Conservation (phyloP, 31 red algal genomes). For the Pterothamnion heteromorphum region DNA sequence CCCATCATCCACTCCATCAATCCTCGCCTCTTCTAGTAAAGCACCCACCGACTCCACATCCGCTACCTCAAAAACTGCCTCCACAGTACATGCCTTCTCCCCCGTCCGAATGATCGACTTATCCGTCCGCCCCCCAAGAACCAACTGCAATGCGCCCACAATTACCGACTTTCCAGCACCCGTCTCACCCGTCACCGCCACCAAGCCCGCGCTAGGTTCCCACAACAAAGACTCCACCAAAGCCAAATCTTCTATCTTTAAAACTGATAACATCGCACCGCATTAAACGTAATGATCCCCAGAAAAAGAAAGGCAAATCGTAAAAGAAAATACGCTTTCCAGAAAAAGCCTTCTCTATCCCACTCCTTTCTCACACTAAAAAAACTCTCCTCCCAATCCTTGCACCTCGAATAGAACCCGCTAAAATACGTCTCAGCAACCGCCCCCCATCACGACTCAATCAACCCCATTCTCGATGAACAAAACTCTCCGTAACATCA, state of each 20-base stretch:
- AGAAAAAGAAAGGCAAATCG: too few relatives aligned
- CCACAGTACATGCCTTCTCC: not conserved
- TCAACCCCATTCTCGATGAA: too few relatives aligned
- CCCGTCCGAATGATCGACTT: not conserved
- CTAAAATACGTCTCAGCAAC: too few relatives aligned
- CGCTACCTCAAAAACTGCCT: slow-evolving; percentile 14
- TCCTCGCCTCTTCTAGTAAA: not conserved
- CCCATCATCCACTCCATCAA: not conserved
- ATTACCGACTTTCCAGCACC: slow-evolving; percentile 45
- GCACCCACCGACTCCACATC: not conserved
- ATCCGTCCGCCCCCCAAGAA: slow-evolving; percentile 16
- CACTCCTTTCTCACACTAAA: too few relatives aligned
- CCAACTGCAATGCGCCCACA: slow-evolving; percentile 18
- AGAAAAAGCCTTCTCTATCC: too few relatives aligned
- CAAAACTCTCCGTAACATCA: too few relatives aligned
- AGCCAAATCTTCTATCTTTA: slow-evolving; percentile 22
- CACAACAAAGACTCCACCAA: not conserved
- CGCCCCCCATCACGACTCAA: too few relatives aligned
- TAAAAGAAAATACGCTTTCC: too few relatives aligned
- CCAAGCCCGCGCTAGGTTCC: not conserved
- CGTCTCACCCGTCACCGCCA: slow-evolving; percentile 44
- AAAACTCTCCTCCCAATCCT: too few relatives aligned
- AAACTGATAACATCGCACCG: not conserved
- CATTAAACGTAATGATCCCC: too few relatives aligned
- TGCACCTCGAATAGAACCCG: too few relatives aligned